A percentile compares a stretch with the other conserved stretches of the same genome.
These are phyloP conservation scores for Xylona heveae DNA, from an alignment of 495 filamentous ascomycete genomes.

Conservation along the genomic window DNA sequence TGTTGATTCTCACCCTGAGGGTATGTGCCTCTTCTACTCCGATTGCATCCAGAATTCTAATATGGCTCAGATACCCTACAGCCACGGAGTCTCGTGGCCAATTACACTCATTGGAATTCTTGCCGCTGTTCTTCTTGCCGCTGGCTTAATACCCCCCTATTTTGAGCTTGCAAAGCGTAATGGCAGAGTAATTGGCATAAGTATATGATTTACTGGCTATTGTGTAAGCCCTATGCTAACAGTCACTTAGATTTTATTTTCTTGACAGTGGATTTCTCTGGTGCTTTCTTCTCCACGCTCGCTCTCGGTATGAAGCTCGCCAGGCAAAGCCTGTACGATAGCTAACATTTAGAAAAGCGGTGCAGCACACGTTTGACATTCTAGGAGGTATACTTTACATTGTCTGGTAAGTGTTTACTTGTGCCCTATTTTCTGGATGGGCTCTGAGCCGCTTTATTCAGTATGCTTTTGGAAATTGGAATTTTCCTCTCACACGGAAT, in stretches of 20 bases:
- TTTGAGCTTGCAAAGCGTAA: constrained; percentile 49
- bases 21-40: constrained; percentile 14
- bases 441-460: constrained; percentile 10
- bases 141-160: constrained; percentile 47
- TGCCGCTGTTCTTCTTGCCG: constrained; percentile 34
- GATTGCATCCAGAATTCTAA: constrained; percentile 2
- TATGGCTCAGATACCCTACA: constrained; percentile 29
- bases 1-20: constrained; percentile 40
- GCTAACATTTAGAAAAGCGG: constrained; percentile 20
- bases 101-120: constrained; percentile 36
- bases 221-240: neutral
- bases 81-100: constrained; percentile 29
- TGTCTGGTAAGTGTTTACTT: constrained; percentile 26
- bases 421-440: neutral
- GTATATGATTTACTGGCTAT: constrained; percentile 16
- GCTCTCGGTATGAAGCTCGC: constrained; percentile 29
- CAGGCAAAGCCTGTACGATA: neutral
- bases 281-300: constrained; percentile 57
- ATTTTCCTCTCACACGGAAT: constrained; percentile 47
- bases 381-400: constrained; percentile 51
- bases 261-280: constrained; percentile 44
- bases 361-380: constrained; percentile 47
- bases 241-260: constrained; percentile 32
- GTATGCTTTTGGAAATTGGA: constrained; percentile 40
- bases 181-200: constrained; percentile 49